Conservation (phyloP, 2,329 filamentous ascomycete genomes). For the Coleophoma crateriformis region DNA sequence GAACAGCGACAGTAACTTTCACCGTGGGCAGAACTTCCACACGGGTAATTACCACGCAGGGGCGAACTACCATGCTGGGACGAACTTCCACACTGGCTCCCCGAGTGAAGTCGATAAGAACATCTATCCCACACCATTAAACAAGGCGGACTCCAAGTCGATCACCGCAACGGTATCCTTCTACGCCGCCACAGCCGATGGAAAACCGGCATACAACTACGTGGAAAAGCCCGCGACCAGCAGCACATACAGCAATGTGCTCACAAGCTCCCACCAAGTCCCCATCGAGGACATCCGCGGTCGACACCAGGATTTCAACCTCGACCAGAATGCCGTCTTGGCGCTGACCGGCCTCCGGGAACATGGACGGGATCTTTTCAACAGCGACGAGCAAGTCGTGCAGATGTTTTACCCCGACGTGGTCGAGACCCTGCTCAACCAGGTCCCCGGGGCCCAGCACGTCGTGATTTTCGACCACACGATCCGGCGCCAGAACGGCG, state of each 20-base stretch:
- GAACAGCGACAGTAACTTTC: not conserved
- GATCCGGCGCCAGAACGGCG: constrained; percentile 33
- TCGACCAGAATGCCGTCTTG: constrained; percentile 1
- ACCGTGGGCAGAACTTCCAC: not conserved
- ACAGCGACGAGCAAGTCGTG: not conserved
- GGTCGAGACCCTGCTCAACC: not conserved
- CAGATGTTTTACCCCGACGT: constrained; percentile 2
- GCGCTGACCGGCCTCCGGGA: not conserved
- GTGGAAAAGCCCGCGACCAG: constrained; percentile 1
- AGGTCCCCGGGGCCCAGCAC: constrained; percentile 38
- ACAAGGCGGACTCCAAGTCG: not conserved
- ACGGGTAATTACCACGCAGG: not conserved
- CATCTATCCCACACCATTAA: not conserved
- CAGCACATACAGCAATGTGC: constrained; percentile 1
- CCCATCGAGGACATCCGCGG: constrained; percentile 1
- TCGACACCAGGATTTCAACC: not conserved
- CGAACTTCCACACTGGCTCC: constrained; percentile 1
- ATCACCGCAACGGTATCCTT: not conserved
- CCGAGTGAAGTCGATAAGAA: not conserved
- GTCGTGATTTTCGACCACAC: constrained; percentile 58
- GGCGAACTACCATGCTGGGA: not conserved
- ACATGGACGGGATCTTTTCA: not conserved
- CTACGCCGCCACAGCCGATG: constrained; percentile 1
- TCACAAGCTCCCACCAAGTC: not conserved
- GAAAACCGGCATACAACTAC: not conserved